Base-by-base conservation (phyloP, 306 rosid species). In the Potentilla sterilis region DNA sequence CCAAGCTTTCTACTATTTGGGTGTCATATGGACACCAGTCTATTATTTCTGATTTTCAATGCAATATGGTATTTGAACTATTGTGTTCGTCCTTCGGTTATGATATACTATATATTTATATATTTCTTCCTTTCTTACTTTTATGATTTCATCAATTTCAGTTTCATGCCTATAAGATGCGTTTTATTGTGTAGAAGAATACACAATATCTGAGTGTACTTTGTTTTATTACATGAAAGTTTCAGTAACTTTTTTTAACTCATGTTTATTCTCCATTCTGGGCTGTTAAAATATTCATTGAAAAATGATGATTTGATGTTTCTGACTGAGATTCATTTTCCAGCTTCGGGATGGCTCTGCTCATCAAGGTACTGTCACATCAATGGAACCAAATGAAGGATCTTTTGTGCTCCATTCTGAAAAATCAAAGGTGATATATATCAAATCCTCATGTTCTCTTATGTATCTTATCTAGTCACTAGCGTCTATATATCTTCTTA, bases 351-450 rank as follows among this genome's bases (percentile, higher is more conserved):
- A 94, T 85, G 97, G 97, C 58, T 92, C 96, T 41, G 86, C 87
- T 51, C 95, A 91, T 77, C 88, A 88, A 82, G 98, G 97, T 43
- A 92, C 96, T 85, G 98, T 91, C 76, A 91, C 97, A 51, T 91
- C 98, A 28, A 94, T 94, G 97, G 97, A 89, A 72, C 93, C 97
- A 71, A 91, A 94, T 75, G 96, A 91, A 67, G 97, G 85, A 24
- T 88, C 90, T n/a, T 94, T 91, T 80, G 80, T 86, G 78, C 96
- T 94, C 77, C 91, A 94, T 77, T 82, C 90, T 49, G 98, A 94
- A 79, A 81, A 85, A 72, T 34, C 88, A 13, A 85, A 84, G 98
- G 98, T 94, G 18, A 59, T 28, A 28, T 28, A 28, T 28, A 28
- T 28, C 28, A 28, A 28, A 28, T 28, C 28, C 28, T 28, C 28